Percentiles rank a stretch among this genome's conserved stretches.
phyloP scores from a whole-genome alignment of 2,329 filamentous ascomycete genomes.

The Emergomyces pasteurianus region DNA sequence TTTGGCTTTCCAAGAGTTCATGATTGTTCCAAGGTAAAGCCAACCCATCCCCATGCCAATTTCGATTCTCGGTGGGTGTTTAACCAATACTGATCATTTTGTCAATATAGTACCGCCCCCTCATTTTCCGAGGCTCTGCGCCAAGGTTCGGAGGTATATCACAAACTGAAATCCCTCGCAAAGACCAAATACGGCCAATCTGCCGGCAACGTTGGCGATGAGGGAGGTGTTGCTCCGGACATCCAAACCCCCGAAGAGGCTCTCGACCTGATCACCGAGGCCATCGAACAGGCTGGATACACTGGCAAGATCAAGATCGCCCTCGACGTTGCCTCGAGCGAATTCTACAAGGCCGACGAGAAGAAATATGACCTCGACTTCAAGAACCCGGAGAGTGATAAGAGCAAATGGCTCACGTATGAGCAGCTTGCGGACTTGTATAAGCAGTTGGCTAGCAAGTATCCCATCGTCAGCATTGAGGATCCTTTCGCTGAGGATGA shows the following conservation, averaged over 20 bases:
- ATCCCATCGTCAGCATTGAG: slow-evolving; percentile 97
- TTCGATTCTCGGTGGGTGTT: slow-evolving; percentile 2
- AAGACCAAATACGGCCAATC: slow-evolving; percentile 99
- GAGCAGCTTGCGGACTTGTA: slow-evolving; percentile 92
- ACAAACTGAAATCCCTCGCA: slow-evolving; percentile 88
- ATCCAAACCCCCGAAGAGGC: slow-evolving; percentile 96
- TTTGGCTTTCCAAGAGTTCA: slow-evolving; percentile 91
- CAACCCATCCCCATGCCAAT: not conserved
- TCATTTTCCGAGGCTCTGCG: slow-evolving; percentile 93
- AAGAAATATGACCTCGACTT: slow-evolving; percentile 99
- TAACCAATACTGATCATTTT: slow-evolving; percentile 8
- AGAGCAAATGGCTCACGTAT: slow-evolving; percentile 96
- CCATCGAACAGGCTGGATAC: slow-evolving; percentile 93
- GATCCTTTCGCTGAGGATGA: slow-evolving; percentile 99
- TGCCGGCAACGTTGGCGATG: slow-evolving; percentile 96
- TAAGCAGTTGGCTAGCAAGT: slow-evolving; percentile 77
- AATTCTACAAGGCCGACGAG: slow-evolving; percentile 95
- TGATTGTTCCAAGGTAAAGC: slow-evolving; percentile 72
- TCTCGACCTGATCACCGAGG: slow-evolving; percentile 85
- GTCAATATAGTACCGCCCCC: slow-evolving; percentile 63
- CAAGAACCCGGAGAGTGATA: slow-evolving; percentile 98
- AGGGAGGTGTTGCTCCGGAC: slow-evolving; percentile 98
- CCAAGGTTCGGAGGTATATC: slow-evolving; percentile 95
- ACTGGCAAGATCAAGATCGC: slow-evolving; percentile 94
- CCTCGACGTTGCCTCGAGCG: slow-evolving; percentile 97